phyloP scores from a whole-genome alignment of 768 basidiomycete species.

The Glaciozyma antarctica region DNA sequence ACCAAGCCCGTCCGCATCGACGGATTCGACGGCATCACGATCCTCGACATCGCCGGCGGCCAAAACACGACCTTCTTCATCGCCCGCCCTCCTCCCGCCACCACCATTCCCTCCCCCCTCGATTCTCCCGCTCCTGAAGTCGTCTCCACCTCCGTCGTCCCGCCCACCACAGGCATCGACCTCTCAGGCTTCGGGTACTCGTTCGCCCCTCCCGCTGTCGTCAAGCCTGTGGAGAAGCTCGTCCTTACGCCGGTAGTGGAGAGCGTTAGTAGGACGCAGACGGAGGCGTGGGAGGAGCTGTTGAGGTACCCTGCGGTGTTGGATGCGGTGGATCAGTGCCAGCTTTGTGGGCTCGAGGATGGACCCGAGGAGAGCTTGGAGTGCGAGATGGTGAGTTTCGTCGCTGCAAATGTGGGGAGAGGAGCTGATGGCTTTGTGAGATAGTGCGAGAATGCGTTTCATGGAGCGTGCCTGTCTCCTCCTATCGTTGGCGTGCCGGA shows the following conservation, averaged over 20 bases:
- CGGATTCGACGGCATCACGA: conserved; percentile 65
- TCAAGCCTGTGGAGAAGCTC: neutral
- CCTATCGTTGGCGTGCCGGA: conserved; percentile 68
- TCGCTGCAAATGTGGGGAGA: neutral
- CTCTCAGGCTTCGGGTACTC: conserved; percentile 26
- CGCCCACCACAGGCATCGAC: conserved; percentile 1
- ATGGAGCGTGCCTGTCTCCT: conserved; percentile 68
- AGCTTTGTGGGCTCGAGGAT: conserved; percentile 47
- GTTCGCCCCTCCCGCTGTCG: neutral
- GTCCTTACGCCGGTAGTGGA: neutral
- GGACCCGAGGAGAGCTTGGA: conserved; percentile 64
- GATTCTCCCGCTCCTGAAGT: neutral
- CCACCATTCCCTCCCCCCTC: conserved; percentile 3
- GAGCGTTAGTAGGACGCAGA: conserved; percentile 32
- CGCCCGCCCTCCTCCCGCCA: conserved; percentile 48
- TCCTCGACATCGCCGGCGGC: conserved; percentile 64
- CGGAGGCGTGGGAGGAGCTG: conserved; percentile 63
- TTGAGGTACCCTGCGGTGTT: conserved; percentile 71
- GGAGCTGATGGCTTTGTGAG: neutral
- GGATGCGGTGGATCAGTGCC: conserved; percentile 56
- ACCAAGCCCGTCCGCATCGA: conserved; percentile 46
- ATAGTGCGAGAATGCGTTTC: conserved; percentile 83
- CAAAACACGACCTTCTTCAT: conserved; percentile 81
- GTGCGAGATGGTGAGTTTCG: conserved; percentile 68
- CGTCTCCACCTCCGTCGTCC: neutral